Base-by-base conservation (phyloP, 23 red algal genomes). In the Gracilaria gracilis region DNA sequence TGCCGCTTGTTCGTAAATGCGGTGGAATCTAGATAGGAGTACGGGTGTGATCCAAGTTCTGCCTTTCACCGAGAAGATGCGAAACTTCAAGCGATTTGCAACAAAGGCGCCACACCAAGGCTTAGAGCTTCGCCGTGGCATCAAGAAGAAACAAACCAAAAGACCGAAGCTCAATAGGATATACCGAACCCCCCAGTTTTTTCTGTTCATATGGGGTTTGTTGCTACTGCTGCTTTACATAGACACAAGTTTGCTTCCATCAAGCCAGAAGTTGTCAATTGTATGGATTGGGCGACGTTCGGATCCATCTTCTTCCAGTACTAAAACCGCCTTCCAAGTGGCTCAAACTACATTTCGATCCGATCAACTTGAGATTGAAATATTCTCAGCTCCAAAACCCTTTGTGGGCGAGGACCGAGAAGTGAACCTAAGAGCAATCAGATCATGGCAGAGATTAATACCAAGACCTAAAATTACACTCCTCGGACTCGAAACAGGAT, bases 311-410 rank as follows among this genome's bases (percentile, higher is more conserved):
- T 36, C 33, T 3, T 17, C 31, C 1, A 14, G 33, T 38, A 37
- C 32, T 1, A 3, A 12, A 65, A 65, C 9, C n/a, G n/a, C n/a
- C 61, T 13, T 65, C 13, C 9, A 65, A 9, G 16, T 1, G 3
- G 3, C 64, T 32, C 7, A 36, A 9, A 37, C 0, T 19, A 0
- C 32, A 20, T 0, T 36, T 32, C 23, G 37, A 69, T 17, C 64
- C 16, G 64, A 34, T 8, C 27, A 9, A 11, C 37, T 69, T 38
- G 64, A 69, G 28, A 37, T 97, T 76, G 95, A 97, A 80, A 93
- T 98, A 42, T 98, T 94, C 50, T 78, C 95, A 20, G 95, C 95
- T 34, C 95, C 95, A 25, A 98, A 98, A 51, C 95, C 95, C n/a
- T 98, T 98, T 65, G 88, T 98, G 12, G 95, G 91, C 4, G 78